Percentiles rank a stretch among this genome's conserved stretches.
Evolutionary conservation across 306 rosid species (phyloP).

Genomic region (Ochetophila trinervis): DNA sequence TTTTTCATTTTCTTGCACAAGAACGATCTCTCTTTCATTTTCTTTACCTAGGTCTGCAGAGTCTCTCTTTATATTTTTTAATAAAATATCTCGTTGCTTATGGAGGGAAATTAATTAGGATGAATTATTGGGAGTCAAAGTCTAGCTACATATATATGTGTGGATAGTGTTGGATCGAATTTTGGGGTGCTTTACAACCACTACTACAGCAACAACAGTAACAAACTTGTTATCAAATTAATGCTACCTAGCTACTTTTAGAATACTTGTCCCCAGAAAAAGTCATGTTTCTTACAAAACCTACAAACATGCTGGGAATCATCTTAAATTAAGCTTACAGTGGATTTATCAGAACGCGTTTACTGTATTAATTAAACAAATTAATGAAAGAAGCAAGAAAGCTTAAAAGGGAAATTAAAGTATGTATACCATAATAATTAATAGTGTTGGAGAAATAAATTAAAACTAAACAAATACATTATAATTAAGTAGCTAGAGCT

Average conservation of each 20-base stretch:
- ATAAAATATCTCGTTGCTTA: no score
- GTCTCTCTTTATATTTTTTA: no score
- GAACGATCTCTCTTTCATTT: no score
- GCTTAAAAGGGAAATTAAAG: no score
- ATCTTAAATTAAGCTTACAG: background rate
- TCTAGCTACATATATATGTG: conserved; percentile 4
- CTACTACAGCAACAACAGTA: conserved; percentile 19
- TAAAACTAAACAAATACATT: no score
- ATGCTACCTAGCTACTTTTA: background rate
- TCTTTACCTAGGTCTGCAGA: no score
- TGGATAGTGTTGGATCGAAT: conserved; percentile 44
- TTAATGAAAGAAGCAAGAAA: no score
- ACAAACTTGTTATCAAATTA: conserved; percentile 14
- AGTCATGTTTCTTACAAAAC: conserved; percentile 28
- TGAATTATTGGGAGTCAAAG: conserved; percentile 25
- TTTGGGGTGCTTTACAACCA: conserved; percentile 25
- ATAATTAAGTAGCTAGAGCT: no score
- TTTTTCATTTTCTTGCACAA: conserved; percentile 4
- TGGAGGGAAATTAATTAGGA: background rate
- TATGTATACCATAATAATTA: no score
- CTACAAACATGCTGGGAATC: conserved; percentile 38
- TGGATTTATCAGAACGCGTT: no score
- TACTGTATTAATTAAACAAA: no score
- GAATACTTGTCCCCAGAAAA: background rate
- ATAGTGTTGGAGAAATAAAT: no score